Base-by-base conservation (phyloP, 495 filamentous ascomycete species). In the Barbatosphaeria neglecta region DNA sequence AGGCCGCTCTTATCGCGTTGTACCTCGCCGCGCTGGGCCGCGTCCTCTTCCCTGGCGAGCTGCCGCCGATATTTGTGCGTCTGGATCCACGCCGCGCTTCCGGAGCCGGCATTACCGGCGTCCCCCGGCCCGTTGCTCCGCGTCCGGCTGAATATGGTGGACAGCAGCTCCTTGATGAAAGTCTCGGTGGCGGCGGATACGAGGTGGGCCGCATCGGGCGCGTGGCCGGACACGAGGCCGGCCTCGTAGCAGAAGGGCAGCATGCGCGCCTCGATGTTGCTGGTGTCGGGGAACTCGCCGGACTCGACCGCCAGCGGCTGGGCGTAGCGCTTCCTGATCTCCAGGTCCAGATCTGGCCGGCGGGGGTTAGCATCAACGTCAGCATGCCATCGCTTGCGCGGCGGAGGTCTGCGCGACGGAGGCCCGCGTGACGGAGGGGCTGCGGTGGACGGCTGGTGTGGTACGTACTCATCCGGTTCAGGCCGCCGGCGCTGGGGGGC, bases 241-340 rank as follows among this genome's bases (percentile, higher is more conserved):
- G 86, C 76, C 64, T 95, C 92, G 64, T 94, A 95, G 65, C 87
- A 95, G 52, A 96, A 92, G 8, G 92, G 90, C 16, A 87, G 71
- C 84, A 97, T 93, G 47, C 90, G 85, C 17, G 78, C 74, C 54
- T 86, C 76, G 51, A 98, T 86, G 22, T 80, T 82, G 43, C 80
- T 74, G 9, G 76, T 65, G 52, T 93, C 87, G 13, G 92, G 92
- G 57, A 98, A 96, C 65, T 97, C 92, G 47, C 86, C 84, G 0
- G 89, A 90, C 64, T 97, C 92, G 28, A 81, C 76, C 22, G 85
- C 86, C 22, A 98, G 73, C 11, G 90, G 84, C 54, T 89, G 85
- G 33, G 83, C 79, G 65, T 86, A 98, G 49, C 87, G 86, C 72
- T 93, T 92, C 48, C 88, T 79, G 52, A 95, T 94, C 65, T 96